Evolutionary conservation across 371 early-diverging fungal genomes (phyloP).

Genomic region (Apophysomyces variabilis): DNA sequence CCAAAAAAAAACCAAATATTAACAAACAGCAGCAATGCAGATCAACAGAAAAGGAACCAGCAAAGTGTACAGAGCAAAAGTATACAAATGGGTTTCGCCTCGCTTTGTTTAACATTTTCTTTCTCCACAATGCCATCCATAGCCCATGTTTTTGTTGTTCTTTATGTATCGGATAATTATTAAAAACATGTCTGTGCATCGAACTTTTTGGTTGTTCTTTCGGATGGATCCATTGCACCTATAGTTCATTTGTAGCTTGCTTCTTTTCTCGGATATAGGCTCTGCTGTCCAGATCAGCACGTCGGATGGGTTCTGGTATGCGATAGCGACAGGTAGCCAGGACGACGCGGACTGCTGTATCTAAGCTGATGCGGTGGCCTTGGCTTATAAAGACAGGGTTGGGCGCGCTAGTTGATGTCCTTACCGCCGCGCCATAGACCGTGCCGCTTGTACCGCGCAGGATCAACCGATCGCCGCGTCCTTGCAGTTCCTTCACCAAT

Average conservation of each 20-base stretch:
- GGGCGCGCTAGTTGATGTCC: slow-evolving; percentile 46
- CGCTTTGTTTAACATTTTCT: slow-evolving; percentile 2
- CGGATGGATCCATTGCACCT: not conserved
- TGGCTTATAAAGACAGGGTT: slow-evolving; percentile 89
- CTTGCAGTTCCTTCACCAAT: slow-evolving; percentile 28
- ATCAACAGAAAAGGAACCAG: not conserved
- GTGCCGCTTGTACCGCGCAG: slow-evolving; percentile 51
- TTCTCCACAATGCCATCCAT: no score
- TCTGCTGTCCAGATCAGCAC: slow-evolving; percentile 75
- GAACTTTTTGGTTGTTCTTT: no score
- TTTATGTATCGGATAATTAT: no score
- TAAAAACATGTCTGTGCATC: no score
- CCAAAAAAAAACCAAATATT: not conserved
- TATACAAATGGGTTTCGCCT: slow-evolving; percentile 1
- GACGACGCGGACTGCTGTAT: slow-evolving; percentile 70
- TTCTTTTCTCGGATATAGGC: slow-evolving; percentile 39
- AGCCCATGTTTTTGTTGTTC: no score
- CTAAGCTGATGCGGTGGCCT: slow-evolving; percentile 78
- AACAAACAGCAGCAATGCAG: not conserved
- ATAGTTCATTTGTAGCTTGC: not conserved
- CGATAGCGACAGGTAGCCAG: slow-evolving; percentile 68
- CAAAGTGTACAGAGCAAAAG: not conserved
- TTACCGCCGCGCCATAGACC: slow-evolving; percentile 68
- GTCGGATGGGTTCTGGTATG: slow-evolving; percentile 90
- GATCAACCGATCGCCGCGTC: slow-evolving; percentile 41